Base-by-base conservation (phyloP, 2,329 filamentous ascomycete species). In the Beauveria sp. region DNA sequence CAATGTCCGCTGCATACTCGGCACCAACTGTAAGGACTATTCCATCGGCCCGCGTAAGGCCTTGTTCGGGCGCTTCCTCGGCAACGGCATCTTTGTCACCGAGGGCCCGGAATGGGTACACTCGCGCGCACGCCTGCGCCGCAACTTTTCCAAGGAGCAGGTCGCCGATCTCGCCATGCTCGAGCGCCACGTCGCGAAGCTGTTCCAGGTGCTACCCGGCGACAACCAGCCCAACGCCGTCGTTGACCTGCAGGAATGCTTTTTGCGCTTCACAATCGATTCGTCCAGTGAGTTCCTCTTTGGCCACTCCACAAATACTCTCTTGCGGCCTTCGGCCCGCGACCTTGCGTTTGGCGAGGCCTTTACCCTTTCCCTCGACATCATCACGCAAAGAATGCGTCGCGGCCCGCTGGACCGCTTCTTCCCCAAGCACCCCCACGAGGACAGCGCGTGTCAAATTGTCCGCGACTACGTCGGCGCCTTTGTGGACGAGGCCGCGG, bases 201-300 rank as follows among this genome's bases (percentile, higher is more conserved):
- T 80, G 46, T 70, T 86, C 3, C 42, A 42, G 34, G 20, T 49
- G 40, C 38, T 49, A 16, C 50, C 65, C 4, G 14, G 18, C 3
- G 45, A 24, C 7, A 5, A 14, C 10, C 30, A 34, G 30, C 4
- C 1, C 2, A 16, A 20, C 18, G 49, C 9, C 28, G 47, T 42
- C 6, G 66, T 80, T 3, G 78, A 82, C 56, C 70, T 83, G 2
- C 76, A 78, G 62, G 75, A 76, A 1, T 69, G 81, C 4, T 77
- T 83, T 65, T 75, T 80, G 66, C 74, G 73, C 38, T 70, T 81
- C 34, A 79, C 79, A 1, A 73, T 82, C 55, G 79, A 82, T 62
- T 73, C 75, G 1, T 72, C 78, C 0, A 80, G 79, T 10, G 75
- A 79, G 55, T 86, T 89, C 65, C 76, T 90, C 34, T 67, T 72